Evolutionary conservation across 768 basidiomycete species (phyloP), one percentile per base, ranked within the genome.

Genomic region (Collybiopsis confluens): DNA sequence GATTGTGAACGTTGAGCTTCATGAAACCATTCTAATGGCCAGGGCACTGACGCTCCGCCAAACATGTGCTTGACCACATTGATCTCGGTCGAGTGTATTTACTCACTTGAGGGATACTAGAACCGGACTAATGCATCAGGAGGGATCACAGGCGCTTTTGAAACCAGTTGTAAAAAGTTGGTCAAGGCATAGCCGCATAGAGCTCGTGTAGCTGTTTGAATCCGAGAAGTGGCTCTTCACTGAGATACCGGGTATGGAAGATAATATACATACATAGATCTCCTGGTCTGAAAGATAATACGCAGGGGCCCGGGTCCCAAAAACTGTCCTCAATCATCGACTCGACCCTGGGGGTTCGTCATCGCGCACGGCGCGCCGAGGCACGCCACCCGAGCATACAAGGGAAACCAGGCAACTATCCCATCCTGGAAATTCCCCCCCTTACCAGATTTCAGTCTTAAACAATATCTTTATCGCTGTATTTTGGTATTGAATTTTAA

Each of bases 61-160:
- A 33, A 73, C 4, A 81, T 81, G 56, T 83, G 83, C 60, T 80
- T 78, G 48, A 83, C 72, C n/a, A n/a, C n/a, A n/a, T n/a, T n/a
- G 28, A 83, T 56, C 76, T 59, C 56, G 42, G 41, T 42, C 11
- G 52, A 42, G 21, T 54, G 52, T 54, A 83, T 79, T 50, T 76
- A 74, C 68, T 73, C 71, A 24, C 67, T 68, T 0, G 60, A 52
- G 23, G 73, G 73, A 53, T 71, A n/a, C n/a, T n/a, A 77, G 58
- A 83, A 81, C 26, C 64, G 62, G 42, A 57, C 59, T 46, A 82
- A 67, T 1, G 70, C 73, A 52, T 75, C 67, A 1, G 73, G 60
- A 3, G 71, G 59, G 15, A 83, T 65, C 35, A 71, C 73, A 10
- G 83, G 68, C 2, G 79, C 76, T 56, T 80, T 78, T 1, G 73